Conservation (phyloP, 495 filamentous ascomycete species). For the Talaromyces adpressus region DNA sequence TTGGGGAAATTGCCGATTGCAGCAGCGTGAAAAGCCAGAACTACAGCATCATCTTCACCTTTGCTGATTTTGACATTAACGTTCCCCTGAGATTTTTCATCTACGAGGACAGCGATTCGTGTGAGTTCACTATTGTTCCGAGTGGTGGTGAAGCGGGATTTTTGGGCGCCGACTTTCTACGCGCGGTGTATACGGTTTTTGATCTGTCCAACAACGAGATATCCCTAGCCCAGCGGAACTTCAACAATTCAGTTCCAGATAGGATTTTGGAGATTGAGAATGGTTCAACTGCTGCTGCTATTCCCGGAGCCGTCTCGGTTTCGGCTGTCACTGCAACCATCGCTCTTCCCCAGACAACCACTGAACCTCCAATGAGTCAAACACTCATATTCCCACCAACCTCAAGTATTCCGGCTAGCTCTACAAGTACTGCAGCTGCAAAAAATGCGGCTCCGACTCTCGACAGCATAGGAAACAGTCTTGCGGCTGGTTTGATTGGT, state of each 20-base stretch:
- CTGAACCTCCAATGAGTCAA: not conserved
- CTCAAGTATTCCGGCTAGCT: no score
- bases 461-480: no score
- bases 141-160: slow-evolving; percentile 42
- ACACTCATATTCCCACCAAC: no score
- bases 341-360: no score
- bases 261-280: slow-evolving; percentile 65
- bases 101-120: no score
- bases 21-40: slow-evolving; percentile 14
- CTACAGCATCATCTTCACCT: no score
- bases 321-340: slow-evolving; percentile 3
- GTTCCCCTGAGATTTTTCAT: no score
- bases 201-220: slow-evolving; percentile 55
- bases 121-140: no score
- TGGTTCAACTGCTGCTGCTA: slow-evolving; percentile 21
- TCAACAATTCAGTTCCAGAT: slow-evolving; percentile 54
- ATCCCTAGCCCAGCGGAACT: slow-evolving; percentile 19
- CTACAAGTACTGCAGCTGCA: no score
- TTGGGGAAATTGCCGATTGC: slow-evolving; percentile 20
- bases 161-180: slow-evolving; percentile 75
- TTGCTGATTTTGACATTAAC: no score
- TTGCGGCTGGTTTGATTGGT: no score
- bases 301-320: slow-evolving; percentile 70
- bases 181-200: slow-evolving; percentile 79
- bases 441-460: no score